Conservation (phyloP, 768 basidiomycete species). For the Macrolepiota dolichaula region DNA sequence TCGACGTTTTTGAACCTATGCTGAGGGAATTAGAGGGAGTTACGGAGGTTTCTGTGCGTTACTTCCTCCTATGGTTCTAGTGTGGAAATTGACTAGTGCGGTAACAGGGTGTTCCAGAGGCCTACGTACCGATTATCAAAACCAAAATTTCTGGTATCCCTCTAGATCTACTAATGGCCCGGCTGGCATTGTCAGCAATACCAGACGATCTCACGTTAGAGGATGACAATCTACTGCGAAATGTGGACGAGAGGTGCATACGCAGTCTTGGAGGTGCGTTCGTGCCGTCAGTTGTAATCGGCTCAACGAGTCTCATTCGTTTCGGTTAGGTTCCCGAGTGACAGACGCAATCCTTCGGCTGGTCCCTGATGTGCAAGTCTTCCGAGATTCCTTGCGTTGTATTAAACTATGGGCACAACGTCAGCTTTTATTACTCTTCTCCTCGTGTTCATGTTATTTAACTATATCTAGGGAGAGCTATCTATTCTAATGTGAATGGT, state of each 20-base stretch:
- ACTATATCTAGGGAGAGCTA: slow-evolving; percentile 70
- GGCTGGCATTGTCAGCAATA: slow-evolving; percentile 81
- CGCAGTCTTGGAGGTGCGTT: slow-evolving; percentile 84
- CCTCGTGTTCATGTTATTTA: neutral
- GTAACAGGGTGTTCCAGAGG: slow-evolving; percentile 87
- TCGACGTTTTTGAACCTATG: slow-evolving; percentile 88
- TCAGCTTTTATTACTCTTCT: slow-evolving; percentile 34
- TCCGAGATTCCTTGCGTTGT: slow-evolving; percentile 90
- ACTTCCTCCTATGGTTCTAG: neutral
- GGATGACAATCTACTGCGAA: slow-evolving; percentile 89
- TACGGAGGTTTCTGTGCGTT: slow-evolving; percentile 83
- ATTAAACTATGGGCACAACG: slow-evolving; percentile 98
- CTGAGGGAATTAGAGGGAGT: slow-evolving; percentile 79
- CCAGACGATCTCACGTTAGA: slow-evolving; percentile 87
- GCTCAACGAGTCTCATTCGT: slow-evolving; percentile 16
- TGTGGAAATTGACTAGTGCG: slow-evolving; percentile 8
- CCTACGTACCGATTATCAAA: slow-evolving; percentile 94
- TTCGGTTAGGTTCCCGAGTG: slow-evolving; percentile 76
- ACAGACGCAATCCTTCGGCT: slow-evolving; percentile 94
- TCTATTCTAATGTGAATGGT: slow-evolving; percentile 97
- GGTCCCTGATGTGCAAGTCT: slow-evolving; percentile 91
- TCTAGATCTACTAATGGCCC: slow-evolving; percentile 92
- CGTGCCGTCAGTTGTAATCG: neutral
- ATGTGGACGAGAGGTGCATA: slow-evolving; percentile 92
- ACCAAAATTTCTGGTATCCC: slow-evolving; percentile 89